Conservation (phyloP, 768 basidiomycete genomes). For the Gloeophyllum trabeum region DNA sequence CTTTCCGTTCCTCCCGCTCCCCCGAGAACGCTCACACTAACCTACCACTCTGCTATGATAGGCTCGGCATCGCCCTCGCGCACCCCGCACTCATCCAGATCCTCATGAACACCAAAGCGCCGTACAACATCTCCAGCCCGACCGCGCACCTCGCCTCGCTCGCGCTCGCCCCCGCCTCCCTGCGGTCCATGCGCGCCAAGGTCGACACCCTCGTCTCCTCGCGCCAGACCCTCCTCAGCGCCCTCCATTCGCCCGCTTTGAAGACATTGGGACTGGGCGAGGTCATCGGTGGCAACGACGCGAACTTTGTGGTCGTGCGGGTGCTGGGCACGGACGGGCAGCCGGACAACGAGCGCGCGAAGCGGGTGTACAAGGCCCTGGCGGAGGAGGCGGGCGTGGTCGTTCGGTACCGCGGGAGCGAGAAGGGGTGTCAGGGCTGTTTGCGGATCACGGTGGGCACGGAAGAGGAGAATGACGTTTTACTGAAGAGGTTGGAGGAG, state of each 20-base stretch:
- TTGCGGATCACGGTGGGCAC: conserved; percentile 86
- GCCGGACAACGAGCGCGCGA: conserved; percentile 52
- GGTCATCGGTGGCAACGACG: conserved; percentile 72
- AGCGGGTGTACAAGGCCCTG: conserved; percentile 61
- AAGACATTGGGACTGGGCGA: conserved; percentile 44
- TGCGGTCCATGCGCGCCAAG: conserved; percentile 57
- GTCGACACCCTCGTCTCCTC: conserved; percentile 40
- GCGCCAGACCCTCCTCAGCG: conserved; percentile 41
- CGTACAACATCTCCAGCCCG: conserved; percentile 91
- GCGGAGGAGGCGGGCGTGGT: conserved; percentile 85
- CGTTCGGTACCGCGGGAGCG: conserved; percentile 80
- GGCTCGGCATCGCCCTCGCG: conserved; percentile 83
- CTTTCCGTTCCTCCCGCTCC: neutral
- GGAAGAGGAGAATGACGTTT: conserved; percentile 58
- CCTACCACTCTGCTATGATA: conserved; percentile 17
- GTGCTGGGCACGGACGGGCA: conserved; percentile 33
- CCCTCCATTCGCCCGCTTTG: conserved; percentile 31
- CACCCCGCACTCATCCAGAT: conserved; percentile 87
- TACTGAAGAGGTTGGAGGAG: conserved; percentile 42
- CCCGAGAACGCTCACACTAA: neutral
- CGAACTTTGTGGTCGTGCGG: conserved; percentile 85
- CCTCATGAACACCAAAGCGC: conserved; percentile 91
- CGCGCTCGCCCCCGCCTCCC: conserved; percentile 59
- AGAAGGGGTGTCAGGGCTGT: conserved; percentile 80
- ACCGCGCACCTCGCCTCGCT: conserved; percentile 74